A percentile compares a stretch with the other conserved stretches of the same genome.
phyloP scores from a whole-genome alignment of 306 rosid genomes.

The Acacia melanoxylon region DNA sequence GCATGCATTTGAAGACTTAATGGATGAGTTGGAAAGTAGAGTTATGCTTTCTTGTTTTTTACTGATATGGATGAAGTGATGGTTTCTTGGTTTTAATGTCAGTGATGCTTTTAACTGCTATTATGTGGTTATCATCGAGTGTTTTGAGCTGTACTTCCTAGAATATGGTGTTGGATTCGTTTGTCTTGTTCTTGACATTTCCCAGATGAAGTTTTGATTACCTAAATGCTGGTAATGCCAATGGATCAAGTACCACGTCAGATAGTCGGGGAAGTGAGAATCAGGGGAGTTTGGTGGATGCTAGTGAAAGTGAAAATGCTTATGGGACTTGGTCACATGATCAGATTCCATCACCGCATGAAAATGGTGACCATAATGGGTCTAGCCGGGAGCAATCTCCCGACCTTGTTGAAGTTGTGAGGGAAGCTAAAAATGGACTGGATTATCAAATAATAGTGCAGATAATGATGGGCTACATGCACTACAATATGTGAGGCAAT shows the following conservation, averaged over 20 bases:
- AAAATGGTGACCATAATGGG: constrained; percentile 49
- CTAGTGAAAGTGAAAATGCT: constrained; percentile 91
- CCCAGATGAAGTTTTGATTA: no score
- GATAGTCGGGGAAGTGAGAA: constrained; percentile 85
- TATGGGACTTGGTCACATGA: constrained; percentile 84
- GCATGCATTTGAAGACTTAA: constrained; percentile 47
- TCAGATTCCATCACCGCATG: constrained; percentile 67
- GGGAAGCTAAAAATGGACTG: no score
- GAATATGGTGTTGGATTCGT: no score
- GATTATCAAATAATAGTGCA: no score
- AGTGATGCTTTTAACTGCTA: no score
- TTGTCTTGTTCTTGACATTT: no score
- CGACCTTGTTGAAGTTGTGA: constrained; percentile 96
- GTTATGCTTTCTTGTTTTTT: constrained; percentile 4
- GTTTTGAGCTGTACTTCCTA: no score
- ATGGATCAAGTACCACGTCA: constrained; percentile 67
- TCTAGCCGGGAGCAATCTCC: constrained; percentile 99
- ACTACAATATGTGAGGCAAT: no score
- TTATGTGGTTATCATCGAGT: no score
- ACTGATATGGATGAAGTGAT: neutral
- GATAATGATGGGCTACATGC: no score
- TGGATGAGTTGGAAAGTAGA: constrained; percentile 2
- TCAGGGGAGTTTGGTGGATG: constrained; percentile 87
- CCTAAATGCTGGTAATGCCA: constrained; percentile 35
- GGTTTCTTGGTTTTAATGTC: constrained; percentile 10